These are phyloP conservation scores for Aspergillus tamarii DNA, from an alignment of 2,329 filamentous ascomycete species.

Conservation along the genomic window DNA sequence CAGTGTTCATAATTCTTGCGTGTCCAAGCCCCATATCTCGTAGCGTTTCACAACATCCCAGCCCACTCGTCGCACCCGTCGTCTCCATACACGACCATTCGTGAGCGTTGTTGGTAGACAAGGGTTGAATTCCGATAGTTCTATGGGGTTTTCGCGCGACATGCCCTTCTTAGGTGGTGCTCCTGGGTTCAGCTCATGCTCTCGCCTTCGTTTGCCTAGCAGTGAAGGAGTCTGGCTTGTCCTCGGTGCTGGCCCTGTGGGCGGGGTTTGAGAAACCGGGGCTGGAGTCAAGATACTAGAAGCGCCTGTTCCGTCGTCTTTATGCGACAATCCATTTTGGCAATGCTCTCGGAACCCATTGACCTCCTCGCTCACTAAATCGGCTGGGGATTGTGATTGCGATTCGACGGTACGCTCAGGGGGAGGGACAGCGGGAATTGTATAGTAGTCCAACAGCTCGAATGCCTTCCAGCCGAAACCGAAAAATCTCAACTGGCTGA, in stretches of 20 bases:
- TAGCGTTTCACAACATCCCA: constrained; percentile 47
- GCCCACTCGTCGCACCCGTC: constrained; percentile 39
- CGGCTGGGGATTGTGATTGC: constrained; percentile 20
- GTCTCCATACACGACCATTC: constrained; percentile 33
- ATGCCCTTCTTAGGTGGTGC: neutral
- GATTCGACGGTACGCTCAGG: constrained; percentile 14
- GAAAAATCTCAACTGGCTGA: constrained; percentile 37
- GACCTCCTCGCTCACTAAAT: constrained; percentile 13
- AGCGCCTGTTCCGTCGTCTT: constrained; percentile 1
- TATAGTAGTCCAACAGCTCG: constrained; percentile 42
- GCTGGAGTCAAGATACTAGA: constrained; percentile 8
- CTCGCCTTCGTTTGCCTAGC: constrained; percentile 27
- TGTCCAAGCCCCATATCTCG: constrained; percentile 50
- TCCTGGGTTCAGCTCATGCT: constrained; percentile 11
- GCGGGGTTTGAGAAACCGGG: neutral
- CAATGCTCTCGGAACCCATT: constrained; percentile 7
- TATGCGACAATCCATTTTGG: neutral
- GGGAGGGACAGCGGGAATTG: constrained; percentile 24
- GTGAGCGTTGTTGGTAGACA: constrained; percentile 15
- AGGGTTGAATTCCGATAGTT: neutral
- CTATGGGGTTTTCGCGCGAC: neutral
- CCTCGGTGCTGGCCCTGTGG: neutral
- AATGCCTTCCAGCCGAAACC: constrained; percentile 46
- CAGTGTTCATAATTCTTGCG: constrained; percentile 37
- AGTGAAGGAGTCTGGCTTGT: constrained; percentile 6